Conservation (phyloP, 1,139 yeast species). For the Taphrina sp. region DNA sequence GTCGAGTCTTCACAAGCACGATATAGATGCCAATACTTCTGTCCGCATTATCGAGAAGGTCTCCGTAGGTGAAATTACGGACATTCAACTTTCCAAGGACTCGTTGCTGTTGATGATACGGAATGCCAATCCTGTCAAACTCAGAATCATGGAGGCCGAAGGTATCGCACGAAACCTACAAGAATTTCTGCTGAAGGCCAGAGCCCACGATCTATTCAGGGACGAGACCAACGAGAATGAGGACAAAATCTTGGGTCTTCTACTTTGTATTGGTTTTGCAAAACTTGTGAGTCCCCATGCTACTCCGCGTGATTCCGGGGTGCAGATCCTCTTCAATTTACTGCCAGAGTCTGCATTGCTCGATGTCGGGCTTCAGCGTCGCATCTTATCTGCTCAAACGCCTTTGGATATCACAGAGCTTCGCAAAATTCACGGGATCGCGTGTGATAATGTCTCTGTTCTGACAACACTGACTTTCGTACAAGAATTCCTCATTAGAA, state of each 20-base stretch:
- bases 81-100: not conserved
- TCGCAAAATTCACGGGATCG: conserved; percentile 2
- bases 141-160: not conserved
- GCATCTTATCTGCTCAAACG: not conserved
- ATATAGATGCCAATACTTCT: not conserved
- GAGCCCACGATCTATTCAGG: not conserved
- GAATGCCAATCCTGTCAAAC: not conserved
- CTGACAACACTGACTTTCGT: not conserved
- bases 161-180: not conserved
- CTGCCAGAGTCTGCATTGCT: not conserved
- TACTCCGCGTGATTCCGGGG: conserved; percentile 5
- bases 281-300: not conserved
- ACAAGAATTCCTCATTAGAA: not conserved
- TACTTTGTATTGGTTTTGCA: conserved; percentile 3
- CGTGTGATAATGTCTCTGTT: not conserved
- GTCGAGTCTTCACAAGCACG: not conserved
- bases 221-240: not conserved
- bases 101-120: too few relatives aligned
- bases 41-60: not conserved
- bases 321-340: not conserved
- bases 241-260: conserved; percentile 1
- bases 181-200: not conserved
- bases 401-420: conserved; percentile 1
- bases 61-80: not conserved
- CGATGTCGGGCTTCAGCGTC: not conserved